A percentile compares a stretch with the other conserved stretches of the same genome.
These are phyloP conservation scores for Phytophthora sp. DNA, from an alignment of 352 stramenopile genomes.

Conservation along the genomic window DNA sequence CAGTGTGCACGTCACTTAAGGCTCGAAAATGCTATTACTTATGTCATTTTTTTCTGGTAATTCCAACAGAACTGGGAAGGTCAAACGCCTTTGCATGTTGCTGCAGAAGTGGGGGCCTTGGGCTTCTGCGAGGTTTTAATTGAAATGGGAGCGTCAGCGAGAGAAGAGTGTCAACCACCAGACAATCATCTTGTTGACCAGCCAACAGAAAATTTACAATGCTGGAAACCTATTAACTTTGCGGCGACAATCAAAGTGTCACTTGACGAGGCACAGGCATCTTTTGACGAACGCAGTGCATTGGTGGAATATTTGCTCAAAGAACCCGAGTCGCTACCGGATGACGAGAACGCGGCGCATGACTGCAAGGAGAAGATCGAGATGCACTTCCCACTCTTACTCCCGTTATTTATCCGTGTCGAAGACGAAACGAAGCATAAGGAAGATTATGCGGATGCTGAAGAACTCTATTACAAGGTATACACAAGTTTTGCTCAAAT, in stretches of 20 bases:
- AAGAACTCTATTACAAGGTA: constrained; percentile 50
- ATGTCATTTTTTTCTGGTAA: not conserved
- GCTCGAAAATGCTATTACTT: constrained; percentile 6
- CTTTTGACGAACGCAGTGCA: constrained; percentile 36
- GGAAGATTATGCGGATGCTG: constrained; percentile 42
- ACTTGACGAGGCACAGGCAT: constrained; percentile 30
- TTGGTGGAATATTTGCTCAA: constrained; percentile 47
- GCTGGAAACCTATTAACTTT: constrained; percentile 63
- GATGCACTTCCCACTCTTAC: constrained; percentile 39
- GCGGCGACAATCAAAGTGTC: constrained; percentile 31
- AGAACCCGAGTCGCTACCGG: constrained; percentile 43
- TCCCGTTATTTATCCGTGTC: constrained; percentile 46
- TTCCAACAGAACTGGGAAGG: constrained; percentile 58
- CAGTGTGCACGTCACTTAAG: not conserved
- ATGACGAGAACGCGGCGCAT: constrained; percentile 39
- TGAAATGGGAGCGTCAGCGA: constrained; percentile 43
- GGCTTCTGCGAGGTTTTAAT: constrained; percentile 53
- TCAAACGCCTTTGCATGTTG: constrained; percentile 57
- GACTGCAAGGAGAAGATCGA: constrained; percentile 53
- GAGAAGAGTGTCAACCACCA: constrained; percentile 44
- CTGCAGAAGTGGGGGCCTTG: constrained; percentile 50
- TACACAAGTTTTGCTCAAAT: not conserved
- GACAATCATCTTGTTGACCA: constrained; percentile 53
- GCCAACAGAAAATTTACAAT: constrained; percentile 40
- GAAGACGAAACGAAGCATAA: constrained; percentile 44